Percentiles rank a stretch among this genome's conserved stretches.
Evolutionary conservation across 768 basidiomycete genomes (phyloP).

Genomic region (Dioszegia crocea): DNA sequence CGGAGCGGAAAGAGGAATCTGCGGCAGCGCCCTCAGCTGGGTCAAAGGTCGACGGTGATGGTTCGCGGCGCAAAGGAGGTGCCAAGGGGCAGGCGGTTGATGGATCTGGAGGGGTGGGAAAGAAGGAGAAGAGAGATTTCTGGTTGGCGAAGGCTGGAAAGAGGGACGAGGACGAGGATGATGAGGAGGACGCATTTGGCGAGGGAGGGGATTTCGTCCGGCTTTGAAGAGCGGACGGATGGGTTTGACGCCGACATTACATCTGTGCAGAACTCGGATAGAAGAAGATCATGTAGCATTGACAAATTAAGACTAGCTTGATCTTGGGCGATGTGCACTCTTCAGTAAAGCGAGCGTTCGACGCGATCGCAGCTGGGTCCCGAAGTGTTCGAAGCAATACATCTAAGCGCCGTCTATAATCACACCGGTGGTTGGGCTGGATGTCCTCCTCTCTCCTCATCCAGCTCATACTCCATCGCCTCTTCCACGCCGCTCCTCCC

Average conservation of each 20-base stretch:
- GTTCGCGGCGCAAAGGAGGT: not conserved
- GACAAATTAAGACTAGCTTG: too few relatives aligned
- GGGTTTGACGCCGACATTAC: too few relatives aligned
- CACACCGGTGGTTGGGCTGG: not conserved
- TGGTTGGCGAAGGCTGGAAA: constrained; percentile 29
- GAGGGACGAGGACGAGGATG: not conserved
- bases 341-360: too few relatives aligned
- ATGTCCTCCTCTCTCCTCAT: not conserved
- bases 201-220: constrained; percentile 11
- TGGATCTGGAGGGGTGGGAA: not conserved
- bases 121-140: constrained; percentile 30
- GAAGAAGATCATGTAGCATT: too few relatives aligned
- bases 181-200: constrained; percentile 10
- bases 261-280: too few relatives aligned
- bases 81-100: not conserved
- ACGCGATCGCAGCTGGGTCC: too few relatives aligned
- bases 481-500: constrained; percentile 4
- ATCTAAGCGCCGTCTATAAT: not conserved
- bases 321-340: too few relatives aligned
- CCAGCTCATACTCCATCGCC: constrained; percentile 16
- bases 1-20: not conserved
- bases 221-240: not conserved
- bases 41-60: not conserved
- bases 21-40: too few relatives aligned
- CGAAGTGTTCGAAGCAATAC: not conserved